Evolutionary conservation across 768 basidiomycete genomes (phyloP).

Genomic region (Pleurotus ostreatus): DNA sequence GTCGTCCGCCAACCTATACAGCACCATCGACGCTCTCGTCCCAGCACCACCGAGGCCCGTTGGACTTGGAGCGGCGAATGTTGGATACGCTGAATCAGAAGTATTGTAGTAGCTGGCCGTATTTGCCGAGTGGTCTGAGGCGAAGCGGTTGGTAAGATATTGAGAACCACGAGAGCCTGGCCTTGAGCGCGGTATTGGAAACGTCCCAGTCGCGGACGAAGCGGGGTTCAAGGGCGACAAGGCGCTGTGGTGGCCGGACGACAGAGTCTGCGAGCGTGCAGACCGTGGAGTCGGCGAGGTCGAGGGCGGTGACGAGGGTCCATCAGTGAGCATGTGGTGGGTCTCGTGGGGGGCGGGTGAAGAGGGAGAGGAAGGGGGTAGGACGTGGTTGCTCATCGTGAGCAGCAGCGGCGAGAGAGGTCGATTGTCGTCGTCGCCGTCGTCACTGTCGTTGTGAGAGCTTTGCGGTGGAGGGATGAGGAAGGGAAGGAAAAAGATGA

Average conservation of each 20-base stretch:
- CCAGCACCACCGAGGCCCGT: constrained; percentile 17
- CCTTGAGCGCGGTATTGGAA: constrained; percentile 27
- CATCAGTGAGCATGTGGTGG: constrained; percentile 14
- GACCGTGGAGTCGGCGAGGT: constrained; percentile 17
- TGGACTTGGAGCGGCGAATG: background rate
- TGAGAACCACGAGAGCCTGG: constrained; percentile 36
- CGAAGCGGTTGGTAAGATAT: constrained; percentile 34
- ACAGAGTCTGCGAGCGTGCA: constrained; percentile 15
- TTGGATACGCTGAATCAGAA: background rate
- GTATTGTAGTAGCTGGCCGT: constrained; percentile 5
- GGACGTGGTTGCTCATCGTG: constrained; percentile 3
- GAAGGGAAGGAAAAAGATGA: constrained; percentile 4
- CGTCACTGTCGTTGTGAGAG: background rate
- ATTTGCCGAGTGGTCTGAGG: constrained; percentile 32
- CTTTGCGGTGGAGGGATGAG: constrained; percentile 1
- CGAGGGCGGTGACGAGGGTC: constrained; percentile 21
- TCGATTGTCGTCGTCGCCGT: background rate
- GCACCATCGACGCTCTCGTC: constrained; percentile 53
- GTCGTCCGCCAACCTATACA: constrained; percentile 56
- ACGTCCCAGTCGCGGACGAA: constrained; percentile 13
- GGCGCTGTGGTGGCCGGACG: constrained; percentile 31
- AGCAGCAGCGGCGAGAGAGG: background rate
- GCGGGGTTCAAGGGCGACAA: constrained; percentile 54
- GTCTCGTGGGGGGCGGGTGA: constrained; percentile 12
- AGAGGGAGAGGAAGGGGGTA: constrained; percentile 11